Base-by-base conservation (phyloP, 345 rosid species). In the Microcos paniculata region DNA sequence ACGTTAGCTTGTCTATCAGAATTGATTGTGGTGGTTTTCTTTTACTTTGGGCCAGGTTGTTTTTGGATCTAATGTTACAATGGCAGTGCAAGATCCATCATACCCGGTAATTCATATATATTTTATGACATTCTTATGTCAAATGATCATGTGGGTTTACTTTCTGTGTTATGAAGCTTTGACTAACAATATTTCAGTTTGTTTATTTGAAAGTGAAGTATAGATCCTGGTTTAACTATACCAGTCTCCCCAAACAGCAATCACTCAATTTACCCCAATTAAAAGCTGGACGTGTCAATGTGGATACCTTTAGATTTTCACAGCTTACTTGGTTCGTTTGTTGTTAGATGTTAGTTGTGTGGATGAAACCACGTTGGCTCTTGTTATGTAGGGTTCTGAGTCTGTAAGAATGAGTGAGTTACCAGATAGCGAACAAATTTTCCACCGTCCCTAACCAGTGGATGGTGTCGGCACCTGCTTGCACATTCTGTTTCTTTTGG, bases 71-170 rank as follows among this genome's bases (percentile, higher is more conserved):
- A 70, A 90, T 26, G 90, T 89, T 57, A 86, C 98, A 18, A 78
- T 93, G 83, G 97, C 98, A 13, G 98, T 95, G 75, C 99, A 95
- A 88, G 99, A 95, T 78, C 99, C 99, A 72, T 95, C 99, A 74
- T 93, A 93, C 79, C 99, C 99, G 94, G 99, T 95, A 91, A 73
- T 76, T 15, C 55, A 31, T 69, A 9, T 73, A 38, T 24, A 24
- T 30, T 77, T 61, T 18, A 19, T 42, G 45, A 30, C 31, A 28
- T 45, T 40, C 40, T 26, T 19, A 26, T 48, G 40, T 59, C 8
- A 33, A n/a, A 40, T 19, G 1, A 61, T 45, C 42, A 49, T 78
- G 23, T 48, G 9, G 13, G 23, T 35, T 26, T 67, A 24, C 28
- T 48, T 21, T 73, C 6, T 51, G 42, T 48, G 16, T 0, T 52